These are phyloP conservation scores for Pseudomassariella vexata DNA, from an alignment of 2,329 filamentous ascomycete species.

Conservation along the genomic window DNA sequence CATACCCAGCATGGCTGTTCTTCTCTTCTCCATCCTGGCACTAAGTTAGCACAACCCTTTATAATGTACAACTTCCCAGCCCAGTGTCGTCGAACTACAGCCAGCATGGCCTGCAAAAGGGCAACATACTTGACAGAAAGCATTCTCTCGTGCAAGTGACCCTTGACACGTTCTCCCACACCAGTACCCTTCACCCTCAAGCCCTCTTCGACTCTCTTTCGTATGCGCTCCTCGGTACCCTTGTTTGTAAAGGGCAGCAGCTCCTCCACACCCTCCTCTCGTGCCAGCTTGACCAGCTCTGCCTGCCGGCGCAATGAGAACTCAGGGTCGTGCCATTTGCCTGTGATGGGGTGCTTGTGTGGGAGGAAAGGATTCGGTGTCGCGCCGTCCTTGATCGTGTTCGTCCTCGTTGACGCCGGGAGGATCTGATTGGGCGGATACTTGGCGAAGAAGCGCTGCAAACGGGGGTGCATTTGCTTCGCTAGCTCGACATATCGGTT, in stretches of 20 bases:
- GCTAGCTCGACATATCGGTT: constrained; percentile 50
- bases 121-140: constrained; percentile 66
- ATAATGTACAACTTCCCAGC: too few species aligned
- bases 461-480: constrained; percentile 66
- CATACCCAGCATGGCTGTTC: constrained; percentile 92
- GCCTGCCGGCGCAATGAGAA: constrained; percentile 85
- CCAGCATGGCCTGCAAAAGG: constrained; percentile 1
- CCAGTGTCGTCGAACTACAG: too few species aligned
- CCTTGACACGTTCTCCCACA: constrained; percentile 89
- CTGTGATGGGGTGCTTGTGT: constrained; percentile 71
- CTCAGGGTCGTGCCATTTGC: constrained; percentile 76
- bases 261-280: constrained; percentile 72
- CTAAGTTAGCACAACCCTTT: too few species aligned
- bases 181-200: constrained; percentile 87
- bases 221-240: constrained; percentile 64
- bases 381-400: constrained; percentile 28
- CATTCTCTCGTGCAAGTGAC: constrained; percentile 85
- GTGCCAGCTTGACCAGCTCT: constrained; percentile 81
- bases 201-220: constrained; percentile 70
- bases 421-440: constrained; percentile 71
- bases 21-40: constrained; percentile 73
- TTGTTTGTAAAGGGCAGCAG: constrained; percentile 73
- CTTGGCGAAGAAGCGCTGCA: constrained; percentile 82
- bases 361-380: constrained; percentile 71
- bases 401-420: constrained; percentile 28